phyloP scores from a whole-genome alignment of 2,329 filamentous ascomycete genomes.

The Verticillium albo-atrum region DNA sequence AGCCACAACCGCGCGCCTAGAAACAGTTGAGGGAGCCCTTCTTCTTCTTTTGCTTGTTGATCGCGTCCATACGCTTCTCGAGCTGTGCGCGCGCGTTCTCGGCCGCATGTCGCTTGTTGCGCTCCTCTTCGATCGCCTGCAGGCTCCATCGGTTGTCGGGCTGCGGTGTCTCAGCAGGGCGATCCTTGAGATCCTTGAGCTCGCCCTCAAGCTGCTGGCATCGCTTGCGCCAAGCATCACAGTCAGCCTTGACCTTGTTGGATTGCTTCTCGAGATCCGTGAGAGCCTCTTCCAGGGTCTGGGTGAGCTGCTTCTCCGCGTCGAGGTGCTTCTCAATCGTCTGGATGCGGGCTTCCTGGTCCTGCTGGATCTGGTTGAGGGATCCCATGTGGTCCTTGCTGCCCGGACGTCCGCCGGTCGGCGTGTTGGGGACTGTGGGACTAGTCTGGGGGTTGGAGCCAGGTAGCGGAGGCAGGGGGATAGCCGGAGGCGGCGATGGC shows the following conservation, averaged over 20 bases:
- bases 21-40: conserved; percentile 97
- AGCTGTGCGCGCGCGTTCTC: conserved; percentile 85
- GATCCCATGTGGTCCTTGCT: conserved; percentile 70
- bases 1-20: conserved; percentile 40
- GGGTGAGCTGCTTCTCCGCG: conserved; percentile 93
- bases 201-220: conserved; percentile 70
- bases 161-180: conserved; percentile 36
- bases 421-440: conserved; percentile 41
- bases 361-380: conserved; percentile 78
- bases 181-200: conserved; percentile 60
- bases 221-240: conserved; percentile 87
- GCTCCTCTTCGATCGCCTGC: conserved; percentile 93
- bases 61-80: conserved; percentile 90
- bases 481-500: conserved; percentile 89
- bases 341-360: conserved; percentile 90
- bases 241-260: conserved; percentile 86
- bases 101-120: conserved; percentile 84
- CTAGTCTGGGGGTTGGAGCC: conserved; percentile 38
- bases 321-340: conserved; percentile 96
- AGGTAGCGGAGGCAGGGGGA: conserved; percentile 91
- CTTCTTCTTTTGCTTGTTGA: conserved; percentile 90
- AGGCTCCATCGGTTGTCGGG: conserved; percentile 63
- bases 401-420: conserved; percentile 61
- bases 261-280: conserved; percentile 89
- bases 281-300: conserved; percentile 90